phyloP scores from a whole-genome alignment of 345 rosid species.

The Iberis pinnata region DNA sequence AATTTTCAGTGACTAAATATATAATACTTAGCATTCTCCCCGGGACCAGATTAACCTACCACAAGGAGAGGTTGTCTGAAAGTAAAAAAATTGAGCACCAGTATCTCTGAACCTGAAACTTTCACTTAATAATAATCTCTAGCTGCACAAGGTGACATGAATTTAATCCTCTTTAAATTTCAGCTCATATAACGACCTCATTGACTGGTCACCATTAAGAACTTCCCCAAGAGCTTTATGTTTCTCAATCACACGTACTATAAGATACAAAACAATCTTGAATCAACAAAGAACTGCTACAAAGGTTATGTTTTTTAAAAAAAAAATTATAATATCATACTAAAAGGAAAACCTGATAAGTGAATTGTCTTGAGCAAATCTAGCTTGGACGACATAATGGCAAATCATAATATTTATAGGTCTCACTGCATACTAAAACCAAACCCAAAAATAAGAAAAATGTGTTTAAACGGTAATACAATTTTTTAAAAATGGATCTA shows the following conservation, averaged over 20 bases:
- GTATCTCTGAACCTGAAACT: slow-evolving; percentile 47
- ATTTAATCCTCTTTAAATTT: no score
- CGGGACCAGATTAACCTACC: slow-evolving; percentile 36
- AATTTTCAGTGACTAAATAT: slow-evolving; percentile 60
- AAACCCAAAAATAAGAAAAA: no score
- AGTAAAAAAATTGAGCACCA: slow-evolving; percentile 59
- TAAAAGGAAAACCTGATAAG: slow-evolving; percentile 7
- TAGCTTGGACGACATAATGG: slow-evolving; percentile 85
- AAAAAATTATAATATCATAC: not conserved
- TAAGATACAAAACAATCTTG: slow-evolving; percentile 17
- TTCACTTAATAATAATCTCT: no score
- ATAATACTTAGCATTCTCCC: slow-evolving; percentile 39
- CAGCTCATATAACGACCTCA: slow-evolving; percentile 43
- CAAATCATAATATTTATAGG: slow-evolving; percentile 64
- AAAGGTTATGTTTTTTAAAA: no score
- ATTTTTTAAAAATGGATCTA: no score
- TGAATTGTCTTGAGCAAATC: slow-evolving; percentile 27
- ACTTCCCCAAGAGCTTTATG: slow-evolving; percentile 73
- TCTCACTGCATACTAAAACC: slow-evolving; percentile 75
- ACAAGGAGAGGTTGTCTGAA: slow-evolving; percentile 85
- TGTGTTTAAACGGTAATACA: not conserved
- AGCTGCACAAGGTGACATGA: no score
- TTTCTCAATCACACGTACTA: slow-evolving; percentile 49
- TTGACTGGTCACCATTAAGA: slow-evolving; percentile 60
- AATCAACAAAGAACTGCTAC: slow-evolving; percentile 17